phyloP scores from a whole-genome alignment of 164 flowering plant genomes.

The Protea cynaroides region DNA sequence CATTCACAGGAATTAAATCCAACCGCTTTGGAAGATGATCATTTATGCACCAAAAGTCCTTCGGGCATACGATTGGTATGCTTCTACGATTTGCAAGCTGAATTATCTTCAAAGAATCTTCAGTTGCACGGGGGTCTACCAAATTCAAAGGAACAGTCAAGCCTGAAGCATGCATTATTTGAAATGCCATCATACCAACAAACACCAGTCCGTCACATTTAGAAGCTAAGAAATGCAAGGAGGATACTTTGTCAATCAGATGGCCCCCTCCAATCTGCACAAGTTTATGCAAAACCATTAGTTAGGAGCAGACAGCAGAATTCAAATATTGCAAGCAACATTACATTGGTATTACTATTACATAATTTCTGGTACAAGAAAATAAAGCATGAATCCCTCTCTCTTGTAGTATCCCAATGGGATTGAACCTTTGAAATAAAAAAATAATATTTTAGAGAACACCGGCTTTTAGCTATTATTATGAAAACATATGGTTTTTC shows the following conservation, averaged over 20 bases:
- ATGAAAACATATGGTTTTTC: neutral
- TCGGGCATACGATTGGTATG: conserved; percentile 49
- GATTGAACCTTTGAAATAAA: no score
- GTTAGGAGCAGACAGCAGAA: neutral
- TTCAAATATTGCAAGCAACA: neutral
- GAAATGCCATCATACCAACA: conserved; percentile 79
- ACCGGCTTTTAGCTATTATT: neutral
- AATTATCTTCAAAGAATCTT: conserved; percentile 44
- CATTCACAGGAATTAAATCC: conserved; percentile 35
- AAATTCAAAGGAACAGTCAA: conserved; percentile 42
- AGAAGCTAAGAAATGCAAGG: conserved; percentile 59
- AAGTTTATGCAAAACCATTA: neutral
- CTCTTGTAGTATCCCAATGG: no score
- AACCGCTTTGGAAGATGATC: conserved; percentile 17
- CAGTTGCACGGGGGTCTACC: conserved; percentile 41
- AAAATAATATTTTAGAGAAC: neutral
- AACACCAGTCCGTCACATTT: conserved; percentile 72
- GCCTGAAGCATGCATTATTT: conserved; percentile 80
- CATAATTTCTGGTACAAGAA: no score
- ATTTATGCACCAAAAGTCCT: conserved; percentile 59
- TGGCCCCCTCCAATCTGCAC: conserved; percentile 86
- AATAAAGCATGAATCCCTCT: no score
- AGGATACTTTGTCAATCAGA: conserved; percentile 50
- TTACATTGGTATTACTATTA: no score
- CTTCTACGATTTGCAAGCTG: conserved; percentile 39